A percentile compares a stretch with the other conserved stretches of the same genome.
These are phyloP conservation scores for Geotrichum europaeum DNA, from an alignment of 1,139 yeast genomes.

Conservation along the genomic window DNA sequence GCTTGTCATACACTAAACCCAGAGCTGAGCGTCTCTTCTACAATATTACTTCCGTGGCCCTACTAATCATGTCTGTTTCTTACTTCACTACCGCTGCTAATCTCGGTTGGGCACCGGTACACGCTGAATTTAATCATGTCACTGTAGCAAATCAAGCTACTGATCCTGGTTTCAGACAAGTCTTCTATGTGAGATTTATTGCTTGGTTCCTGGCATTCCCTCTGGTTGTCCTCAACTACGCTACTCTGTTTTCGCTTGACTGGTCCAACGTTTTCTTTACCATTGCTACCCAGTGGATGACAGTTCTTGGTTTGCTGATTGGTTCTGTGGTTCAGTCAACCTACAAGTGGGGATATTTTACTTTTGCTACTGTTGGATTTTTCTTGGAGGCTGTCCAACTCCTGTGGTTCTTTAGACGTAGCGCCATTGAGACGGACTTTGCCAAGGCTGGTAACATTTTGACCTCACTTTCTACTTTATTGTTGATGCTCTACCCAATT, in stretches of 20 bases:
- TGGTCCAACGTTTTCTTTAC: constrained; percentile 38
- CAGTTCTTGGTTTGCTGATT: constrained; percentile 49
- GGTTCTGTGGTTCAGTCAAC: constrained; percentile 50
- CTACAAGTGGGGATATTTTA: constrained; percentile 64
- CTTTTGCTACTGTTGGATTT: constrained; percentile 35
- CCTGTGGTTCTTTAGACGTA: constrained; percentile 20
- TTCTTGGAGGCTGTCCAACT: constrained; percentile 25
- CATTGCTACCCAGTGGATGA: constrained; percentile 44
- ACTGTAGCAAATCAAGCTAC: constrained; percentile 32
- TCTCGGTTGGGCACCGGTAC: constrained; percentile 55
- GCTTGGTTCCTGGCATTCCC: constrained; percentile 68
- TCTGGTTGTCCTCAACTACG: constrained; percentile 44
- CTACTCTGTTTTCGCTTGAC: constrained; percentile 42
- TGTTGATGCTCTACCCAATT: constrained; percentile 46
- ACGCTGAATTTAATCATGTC: constrained; percentile 52
- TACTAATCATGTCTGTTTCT: constrained; percentile 44
- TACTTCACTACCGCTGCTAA: constrained; percentile 64
- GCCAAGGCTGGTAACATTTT: constrained; percentile 16
- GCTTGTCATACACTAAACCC: constrained; percentile 38
- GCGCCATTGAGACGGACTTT: constrained; percentile 19
- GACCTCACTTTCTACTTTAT: constrained; percentile 22
- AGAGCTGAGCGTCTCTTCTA: constrained; percentile 41
- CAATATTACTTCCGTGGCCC: constrained; percentile 44
- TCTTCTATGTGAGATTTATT: constrained; percentile 58
- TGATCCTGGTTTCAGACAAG: constrained; percentile 48